Conservation (phyloP, 228 moss, liverwort and hornwort species). For the Sphagnum magellanicum region DNA sequence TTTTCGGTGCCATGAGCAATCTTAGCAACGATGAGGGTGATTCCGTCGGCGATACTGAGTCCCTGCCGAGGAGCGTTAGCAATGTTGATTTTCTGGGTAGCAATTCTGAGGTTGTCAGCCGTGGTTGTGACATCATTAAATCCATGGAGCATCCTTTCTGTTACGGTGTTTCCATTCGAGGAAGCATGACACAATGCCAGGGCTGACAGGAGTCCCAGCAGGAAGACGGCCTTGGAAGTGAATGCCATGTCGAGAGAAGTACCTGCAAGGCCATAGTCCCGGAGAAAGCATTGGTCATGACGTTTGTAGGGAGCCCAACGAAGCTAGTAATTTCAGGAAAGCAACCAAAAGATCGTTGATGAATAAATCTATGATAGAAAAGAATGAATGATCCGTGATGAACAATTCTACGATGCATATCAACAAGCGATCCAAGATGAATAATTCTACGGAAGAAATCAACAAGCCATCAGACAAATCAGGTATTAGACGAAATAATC, state of each 20-base stretch:
- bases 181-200: conserved; percentile 13
- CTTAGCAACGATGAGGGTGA: conserved; percentile 1
- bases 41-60: not conserved
- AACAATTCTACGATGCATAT: no score
- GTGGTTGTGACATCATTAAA: conserved; percentile 11
- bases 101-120: conserved; percentile 3
- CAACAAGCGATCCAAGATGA: no score
- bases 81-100: not conserved
- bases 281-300: no score
- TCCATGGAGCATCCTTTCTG: conserved; percentile 9
- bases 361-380: no score
- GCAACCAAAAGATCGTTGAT: no score
- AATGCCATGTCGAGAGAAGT: conserved; percentile 15
- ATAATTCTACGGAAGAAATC: no score
- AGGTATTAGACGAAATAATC: no score
- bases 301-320: no score
- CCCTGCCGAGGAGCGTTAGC: conserved; percentile 1
- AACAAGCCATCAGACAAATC: no score
- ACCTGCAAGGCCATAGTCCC: no score
- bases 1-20: conserved; percentile 3
- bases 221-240: conserved; percentile 1
- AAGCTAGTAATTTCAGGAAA: no score
- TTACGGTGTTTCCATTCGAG: conserved; percentile 2
- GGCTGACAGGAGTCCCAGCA: conserved; percentile 15
- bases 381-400: no score